A percentile compares a stretch with the other conserved stretches of the same genome.
Evolutionary conservation across 805 yeast species (phyloP).

Genomic region (Grigorovia jiainica): DNA sequence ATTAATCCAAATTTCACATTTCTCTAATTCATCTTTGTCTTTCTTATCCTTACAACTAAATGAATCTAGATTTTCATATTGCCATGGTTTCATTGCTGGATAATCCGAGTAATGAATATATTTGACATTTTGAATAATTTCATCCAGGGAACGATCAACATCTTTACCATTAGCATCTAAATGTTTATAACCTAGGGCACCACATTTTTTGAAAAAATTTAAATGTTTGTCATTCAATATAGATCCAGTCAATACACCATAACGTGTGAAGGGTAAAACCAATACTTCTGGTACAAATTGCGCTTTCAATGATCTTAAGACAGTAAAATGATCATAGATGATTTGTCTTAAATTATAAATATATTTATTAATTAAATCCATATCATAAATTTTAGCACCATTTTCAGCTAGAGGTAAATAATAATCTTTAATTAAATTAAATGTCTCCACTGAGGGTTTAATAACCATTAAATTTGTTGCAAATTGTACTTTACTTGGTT

Average conservation of each 20-base stretch:
- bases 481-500: slow-evolving; percentile 24
- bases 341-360: slow-evolving; percentile 20
- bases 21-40: slow-evolving; percentile 7
- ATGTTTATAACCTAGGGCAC: slow-evolving; percentile 22
- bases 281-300: slow-evolving; percentile 19
- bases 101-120: slow-evolving; percentile 56
- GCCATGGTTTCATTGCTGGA: slow-evolving; percentile 65
- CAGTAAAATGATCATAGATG: slow-evolving; percentile 21
- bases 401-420: slow-evolving; percentile 16
- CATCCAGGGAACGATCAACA: slow-evolving; percentile 10
- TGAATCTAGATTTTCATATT: slow-evolving; percentile 11
- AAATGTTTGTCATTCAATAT: slow-evolving; percentile 17
- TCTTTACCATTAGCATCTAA: slow-evolving; percentile 13
- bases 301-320: slow-evolving; percentile 20
- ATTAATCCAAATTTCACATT: slow-evolving; percentile 24
- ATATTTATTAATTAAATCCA: slow-evolving; percentile 25
- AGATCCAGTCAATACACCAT: slow-evolving; percentile 25
- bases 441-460: slow-evolving; percentile 34
- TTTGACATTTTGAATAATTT: slow-evolving; percentile 29
- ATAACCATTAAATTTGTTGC: slow-evolving; percentile 50
- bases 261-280: slow-evolving; percentile 25
- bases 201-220: slow-evolving; percentile 16
- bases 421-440: slow-evolving; percentile 13
- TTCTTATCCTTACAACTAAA: slow-evolving; percentile 15
- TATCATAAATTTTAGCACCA: slow-evolving; percentile 18